Evolutionary conservation across 2,329 filamentous ascomycete species (phyloP).

Genomic region (Aspergillus hiratsukae): DNA sequence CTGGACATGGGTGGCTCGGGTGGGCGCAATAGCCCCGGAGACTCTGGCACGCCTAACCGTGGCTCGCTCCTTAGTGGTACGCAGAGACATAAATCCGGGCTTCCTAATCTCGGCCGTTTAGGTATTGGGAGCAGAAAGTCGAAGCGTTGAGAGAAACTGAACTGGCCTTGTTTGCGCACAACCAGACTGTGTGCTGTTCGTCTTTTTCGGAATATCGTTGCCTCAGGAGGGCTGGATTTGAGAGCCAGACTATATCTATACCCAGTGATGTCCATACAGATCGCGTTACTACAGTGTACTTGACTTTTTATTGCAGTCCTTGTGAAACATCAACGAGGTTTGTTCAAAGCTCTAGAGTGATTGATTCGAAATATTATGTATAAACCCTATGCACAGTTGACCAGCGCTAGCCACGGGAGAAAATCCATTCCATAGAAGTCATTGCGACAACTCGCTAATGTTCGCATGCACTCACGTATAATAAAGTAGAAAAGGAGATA

Average conservation of each 20-base stretch:
- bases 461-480: background rate
- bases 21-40: constrained; percentile 34
- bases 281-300: background rate
- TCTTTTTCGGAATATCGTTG: background rate
- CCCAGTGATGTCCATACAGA: background rate
- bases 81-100: constrained; percentile 57
- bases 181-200: background rate
- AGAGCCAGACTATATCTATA: background rate
- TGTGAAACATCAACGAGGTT: background rate
- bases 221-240: background rate
- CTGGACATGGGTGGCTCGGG: constrained; percentile 15
- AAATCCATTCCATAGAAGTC: background rate
- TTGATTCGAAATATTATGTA: background rate
- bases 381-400: background rate
- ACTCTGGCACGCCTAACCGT: constrained; percentile 14
- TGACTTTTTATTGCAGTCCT: background rate
- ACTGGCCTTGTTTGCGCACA: background rate
- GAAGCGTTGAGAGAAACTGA: constrained; percentile 28
- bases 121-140: constrained; percentile 64
- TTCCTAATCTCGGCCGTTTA: constrained; percentile 66
- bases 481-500: background rate
- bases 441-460: background rate
- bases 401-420: background rate
- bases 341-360: background rate
- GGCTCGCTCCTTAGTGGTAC: constrained; percentile 34